Percentiles rank a stretch among this genome's conserved stretches.
phyloP scores from a whole-genome alignment of 768 basidiomycete species.

The Fibroporia radiculosa region DNA sequence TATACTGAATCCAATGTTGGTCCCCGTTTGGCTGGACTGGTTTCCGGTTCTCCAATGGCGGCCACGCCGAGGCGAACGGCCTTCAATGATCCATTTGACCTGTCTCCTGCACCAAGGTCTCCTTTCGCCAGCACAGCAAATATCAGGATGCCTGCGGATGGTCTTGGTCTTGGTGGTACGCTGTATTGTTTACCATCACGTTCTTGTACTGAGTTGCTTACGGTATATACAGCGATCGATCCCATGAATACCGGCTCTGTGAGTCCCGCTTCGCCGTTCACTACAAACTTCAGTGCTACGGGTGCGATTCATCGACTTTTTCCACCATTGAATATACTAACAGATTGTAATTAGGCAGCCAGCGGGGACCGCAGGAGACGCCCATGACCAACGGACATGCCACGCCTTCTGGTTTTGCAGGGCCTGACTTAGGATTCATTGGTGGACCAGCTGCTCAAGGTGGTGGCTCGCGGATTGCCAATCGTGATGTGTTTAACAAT shows the following conservation, averaged over 20 bases:
- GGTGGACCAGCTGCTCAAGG: constrained; percentile 2
- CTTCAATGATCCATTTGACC: constrained; percentile 36
- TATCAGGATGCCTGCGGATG: constrained; percentile 28
- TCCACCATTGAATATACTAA: background rate
- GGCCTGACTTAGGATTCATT: constrained; percentile 11
- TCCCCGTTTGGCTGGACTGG: constrained; percentile 7
- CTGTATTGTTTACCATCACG: background rate
- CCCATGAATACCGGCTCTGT: background rate
- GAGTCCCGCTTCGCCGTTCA: background rate
- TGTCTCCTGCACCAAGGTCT: background rate
- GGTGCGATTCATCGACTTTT: background rate
- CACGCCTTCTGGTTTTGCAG: constrained; percentile 6
- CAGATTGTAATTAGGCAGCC: background rate
- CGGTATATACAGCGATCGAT: background rate
- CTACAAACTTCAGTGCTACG: background rate
- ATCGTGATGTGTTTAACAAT: constrained; percentile 15
- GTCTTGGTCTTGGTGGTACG: constrained; percentile 28
- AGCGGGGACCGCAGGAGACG: background rate
- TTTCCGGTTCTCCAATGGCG: background rate
- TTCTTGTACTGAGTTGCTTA: too few relatives aligned
- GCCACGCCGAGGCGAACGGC: constrained; percentile 18
- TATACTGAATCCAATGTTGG: constrained; percentile 32
- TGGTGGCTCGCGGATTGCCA: constrained; percentile 9
- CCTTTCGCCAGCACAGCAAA: constrained; percentile 7
- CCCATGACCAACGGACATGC: constrained; percentile 7